Conservation (phyloP, 192 early-diverging fungal species). For the Allomyces macrogynus region DNA sequence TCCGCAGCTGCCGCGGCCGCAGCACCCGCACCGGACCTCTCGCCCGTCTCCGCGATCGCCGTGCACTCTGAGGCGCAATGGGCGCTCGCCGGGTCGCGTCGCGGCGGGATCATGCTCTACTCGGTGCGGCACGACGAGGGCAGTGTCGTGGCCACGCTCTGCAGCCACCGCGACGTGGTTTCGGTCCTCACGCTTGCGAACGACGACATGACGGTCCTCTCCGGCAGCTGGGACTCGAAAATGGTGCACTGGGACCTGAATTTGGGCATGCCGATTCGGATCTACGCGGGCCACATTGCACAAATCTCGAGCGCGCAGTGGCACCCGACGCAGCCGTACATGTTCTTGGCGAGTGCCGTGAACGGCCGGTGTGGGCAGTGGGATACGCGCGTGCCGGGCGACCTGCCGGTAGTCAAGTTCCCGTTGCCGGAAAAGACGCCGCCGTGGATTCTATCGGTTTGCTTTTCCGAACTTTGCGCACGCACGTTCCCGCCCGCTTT, state of each 20-base stretch:
- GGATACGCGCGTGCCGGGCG: constrained; percentile 47
- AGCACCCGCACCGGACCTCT: constrained; percentile 18
- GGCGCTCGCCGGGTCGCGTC: constrained; percentile 54
- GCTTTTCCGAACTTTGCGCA: neutral
- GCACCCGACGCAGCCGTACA: neutral
- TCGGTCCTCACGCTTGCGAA: constrained; percentile 8
- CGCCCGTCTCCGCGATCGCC: constrained; percentile 77
- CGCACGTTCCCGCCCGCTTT: no score
- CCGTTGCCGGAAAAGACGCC: constrained; percentile 33
- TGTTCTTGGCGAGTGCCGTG: constrained; percentile 51
- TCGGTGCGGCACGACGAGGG: constrained; percentile 89
- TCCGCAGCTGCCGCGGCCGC: no score
- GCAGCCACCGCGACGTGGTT: neutral
- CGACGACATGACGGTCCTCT: neutral
- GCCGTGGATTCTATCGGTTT: constrained; percentile 50
- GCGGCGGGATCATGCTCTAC: constrained; percentile 68
- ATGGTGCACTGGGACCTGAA: constrained; percentile 62
- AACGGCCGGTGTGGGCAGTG: constrained; percentile 53
- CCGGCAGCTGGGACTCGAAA: neutral
- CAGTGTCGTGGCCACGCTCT: constrained; percentile 9
- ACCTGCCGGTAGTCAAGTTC: constrained; percentile 12
- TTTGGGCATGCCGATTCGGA: constrained; percentile 41
- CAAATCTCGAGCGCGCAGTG: constrained; percentile 1
- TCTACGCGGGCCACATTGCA: constrained; percentile 41
- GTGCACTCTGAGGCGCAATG: constrained; percentile 85